Base-by-base conservation (phyloP, 805 yeast genomes). In the Grigorovia humatica region DNA sequence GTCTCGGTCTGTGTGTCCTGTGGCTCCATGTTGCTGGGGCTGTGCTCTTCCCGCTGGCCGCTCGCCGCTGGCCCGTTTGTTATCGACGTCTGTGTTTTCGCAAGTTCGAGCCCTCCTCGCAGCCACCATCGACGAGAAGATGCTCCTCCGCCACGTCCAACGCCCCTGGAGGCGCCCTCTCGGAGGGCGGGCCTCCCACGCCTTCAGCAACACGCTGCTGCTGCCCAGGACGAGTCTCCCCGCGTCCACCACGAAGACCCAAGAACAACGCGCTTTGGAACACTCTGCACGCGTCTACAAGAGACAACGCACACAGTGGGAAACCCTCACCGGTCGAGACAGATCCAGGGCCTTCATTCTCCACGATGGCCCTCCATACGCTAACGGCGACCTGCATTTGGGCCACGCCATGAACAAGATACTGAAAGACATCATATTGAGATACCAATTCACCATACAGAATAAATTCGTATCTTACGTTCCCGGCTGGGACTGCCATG, bases 401-500 rank as follows among this genome's bases (percentile, higher is more conserved):
- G 88, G 98, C 51, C 99, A 93, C 69, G 88, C 98, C 0, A 69
- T 93, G 59, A 93, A 93, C 70, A 91, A 93, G 64, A 78, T 89
- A 19, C 67, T 88, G 51, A 93, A 93, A 66, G 99, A 93, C 67
- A 81, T 93, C 46, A 79, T 91, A 46, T 79, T 80, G 55, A 73
- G 99, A 49, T 83, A 72, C 58, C 81, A 88, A 61, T 70, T 90
- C 27, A 64, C 89, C 19, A 64, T 82, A 19, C 67, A 73, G 42
- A 86, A 88, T 15, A 75, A 80, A 54, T 74, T 75, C 48, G 80
- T 93, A 3, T 74, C 76, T 49, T 93, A 87, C 61, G 75, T 76
- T 44, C 96, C 98, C 0, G 99, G 99, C 0, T 93, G 99, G 98
- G 99, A 93, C 66, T 93, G 99, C 63, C 99, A 93, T 70, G 99